Evolutionary conservation across 2,329 filamentous ascomycete genomes (phyloP), one percentile per base, ranked within the genome.

Genomic region (Westerdykella aurantiaca): DNA sequence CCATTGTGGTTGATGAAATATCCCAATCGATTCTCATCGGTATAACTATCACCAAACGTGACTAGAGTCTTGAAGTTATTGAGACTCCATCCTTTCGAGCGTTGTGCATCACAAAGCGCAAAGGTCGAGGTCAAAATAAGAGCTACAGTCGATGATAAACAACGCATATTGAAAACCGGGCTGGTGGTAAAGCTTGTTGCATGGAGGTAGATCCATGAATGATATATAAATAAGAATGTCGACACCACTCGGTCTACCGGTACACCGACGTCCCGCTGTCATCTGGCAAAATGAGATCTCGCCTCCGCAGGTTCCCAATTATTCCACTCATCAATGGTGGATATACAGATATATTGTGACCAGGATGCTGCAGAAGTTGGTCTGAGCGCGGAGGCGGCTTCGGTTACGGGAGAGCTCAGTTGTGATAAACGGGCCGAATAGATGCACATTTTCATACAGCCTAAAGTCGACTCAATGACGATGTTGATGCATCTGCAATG

Each of bases 31-130:
- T 76, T 79, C 55, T 88, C 83, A 58, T 90, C 86, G 0, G 84
- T 87, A 58, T 85, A 89, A 64, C 83, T 87, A 63, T 88, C 83
- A 11, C 85, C 85, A 58, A 89, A 88, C 0, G 81, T 75, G 33
- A 88, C 76, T 31, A 88, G 62, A 39, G 79, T 82, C 22, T 79
- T 73, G 58, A 87, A 81, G 31, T 72, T 69, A 25, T 67, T 65
- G 34, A 74, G 49, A 34, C 59, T 55, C 72, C 70, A 72, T 37
- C 44, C 49, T 5, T 47, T 44, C 11, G 48, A 39, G 5, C 48
- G 38, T 0, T 47, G 46, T 9, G 52, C 51, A 38, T 49, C 17
- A 9, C 44, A 55, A 34, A 43, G 37, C 34, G 52, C 46, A 41
- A 61, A 48, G 18, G 49, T 53, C 35, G 61, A 42, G 35, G 43